Conservation (phyloP, 192 early-diverging fungal genomes). For the Coemansia sp. region DNA sequence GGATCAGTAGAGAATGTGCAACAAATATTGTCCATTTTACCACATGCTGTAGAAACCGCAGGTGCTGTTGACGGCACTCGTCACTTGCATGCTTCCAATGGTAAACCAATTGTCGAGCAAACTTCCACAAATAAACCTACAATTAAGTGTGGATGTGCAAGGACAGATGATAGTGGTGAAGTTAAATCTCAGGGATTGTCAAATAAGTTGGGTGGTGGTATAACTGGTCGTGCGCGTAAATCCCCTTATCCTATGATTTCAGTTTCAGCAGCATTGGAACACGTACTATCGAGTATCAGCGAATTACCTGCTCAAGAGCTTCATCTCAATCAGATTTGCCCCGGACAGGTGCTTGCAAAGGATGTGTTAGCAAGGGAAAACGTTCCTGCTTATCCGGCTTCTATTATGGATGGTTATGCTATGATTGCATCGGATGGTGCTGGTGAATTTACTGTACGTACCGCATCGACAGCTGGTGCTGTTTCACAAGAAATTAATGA, state of each 20-base stretch:
- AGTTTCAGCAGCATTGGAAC: conserved; percentile 63
- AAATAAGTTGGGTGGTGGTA: conserved; percentile 35
- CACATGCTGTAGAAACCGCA: conserved; percentile 75
- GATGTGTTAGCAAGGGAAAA: conserved; percentile 70
- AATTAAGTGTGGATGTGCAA: conserved; percentile 28
- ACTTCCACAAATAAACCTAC: neutral
- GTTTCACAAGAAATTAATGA: neutral
- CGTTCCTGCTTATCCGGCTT: conserved; percentile 85
- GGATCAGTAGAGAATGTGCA: conserved; percentile 81
- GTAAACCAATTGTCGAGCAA: neutral
- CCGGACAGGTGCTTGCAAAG: conserved; percentile 69
- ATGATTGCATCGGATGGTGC: conserved; percentile 80
- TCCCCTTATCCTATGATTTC: conserved; percentile 84
- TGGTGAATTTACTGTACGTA: conserved; percentile 70
- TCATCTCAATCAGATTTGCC: conserved; percentile 23
- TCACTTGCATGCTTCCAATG: conserved; percentile 11
- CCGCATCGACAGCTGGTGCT: conserved; percentile 60
- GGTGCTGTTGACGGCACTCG: conserved; percentile 11
- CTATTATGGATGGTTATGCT: conserved; percentile 93
- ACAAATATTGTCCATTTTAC: conserved; percentile 69
- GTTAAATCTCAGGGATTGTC: neutral
- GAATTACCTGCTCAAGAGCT: conserved; percentile 18
- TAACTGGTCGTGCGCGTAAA: conserved; percentile 65
- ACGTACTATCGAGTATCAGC: conserved; percentile 53
- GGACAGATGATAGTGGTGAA: conserved; percentile 18